A percentile compares a stretch with the other conserved stretches of the same genome.
phyloP scores from a whole-genome alignment of 805 yeast genomes.

The Kodamaea leandrae region DNA sequence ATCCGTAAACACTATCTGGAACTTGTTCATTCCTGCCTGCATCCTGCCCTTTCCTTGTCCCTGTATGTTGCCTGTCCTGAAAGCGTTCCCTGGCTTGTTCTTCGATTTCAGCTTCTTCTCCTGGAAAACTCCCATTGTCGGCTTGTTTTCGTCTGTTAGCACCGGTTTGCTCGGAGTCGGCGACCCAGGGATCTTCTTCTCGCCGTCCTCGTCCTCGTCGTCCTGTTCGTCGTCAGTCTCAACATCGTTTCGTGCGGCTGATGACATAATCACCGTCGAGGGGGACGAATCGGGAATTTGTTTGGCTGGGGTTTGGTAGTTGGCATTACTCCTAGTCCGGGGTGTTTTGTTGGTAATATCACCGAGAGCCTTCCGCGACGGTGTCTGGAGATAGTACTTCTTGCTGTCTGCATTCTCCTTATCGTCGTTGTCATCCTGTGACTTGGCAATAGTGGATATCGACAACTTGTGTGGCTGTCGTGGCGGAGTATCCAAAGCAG shows the following conservation, averaged over 20 bases:
- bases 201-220: slow-evolving; percentile 1
- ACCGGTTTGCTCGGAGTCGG: slow-evolving; percentile 8
- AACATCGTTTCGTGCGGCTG: slow-evolving; percentile 2
- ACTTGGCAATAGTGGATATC: slow-evolving; percentile 17
- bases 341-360: slow-evolving; percentile 27
- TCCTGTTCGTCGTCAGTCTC: slow-evolving; percentile 9
- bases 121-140: slow-evolving; percentile 9
- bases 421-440: slow-evolving; percentile 17
- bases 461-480: slow-evolving; percentile 32
- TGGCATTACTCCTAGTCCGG: slow-evolving; percentile 5
- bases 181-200: slow-evolving; percentile 5
- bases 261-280: slow-evolving; percentile 37
- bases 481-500: slow-evolving; percentile 39
- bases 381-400: slow-evolving; percentile 27
- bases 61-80: slow-evolving; percentile 1
- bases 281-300: slow-evolving; percentile 34
- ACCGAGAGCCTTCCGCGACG: slow-evolving; percentile 28
- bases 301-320: slow-evolving; percentile 6
- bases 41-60: slow-evolving; percentile 14
- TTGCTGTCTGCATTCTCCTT: slow-evolving; percentile 12
- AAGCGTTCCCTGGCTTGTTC: slow-evolving; percentile 4
- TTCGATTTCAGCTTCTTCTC: slow-evolving; percentile 8
- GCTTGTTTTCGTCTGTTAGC: slow-evolving; percentile 6
- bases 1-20: slow-evolving; percentile 47
- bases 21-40: slow-evolving; percentile 43